A percentile compares a stretch with the other conserved stretches of the same genome.
Conservation (phyloP, 164 flowering plant genomes). For the Echeveria elegans region DNA sequence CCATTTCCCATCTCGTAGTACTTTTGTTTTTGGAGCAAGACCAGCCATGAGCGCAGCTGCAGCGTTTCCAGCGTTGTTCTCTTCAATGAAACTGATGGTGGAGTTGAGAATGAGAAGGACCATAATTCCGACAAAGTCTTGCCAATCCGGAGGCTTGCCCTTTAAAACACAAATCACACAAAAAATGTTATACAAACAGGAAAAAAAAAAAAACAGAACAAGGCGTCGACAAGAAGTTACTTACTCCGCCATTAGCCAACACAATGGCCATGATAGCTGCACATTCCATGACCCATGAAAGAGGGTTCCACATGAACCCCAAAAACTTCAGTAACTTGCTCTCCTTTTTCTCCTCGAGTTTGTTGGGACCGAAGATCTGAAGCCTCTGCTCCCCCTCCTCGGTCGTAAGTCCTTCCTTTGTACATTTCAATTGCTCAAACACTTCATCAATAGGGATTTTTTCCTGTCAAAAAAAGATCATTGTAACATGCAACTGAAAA, state of each 20-base stretch:
- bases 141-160: slow-evolving; percentile 84
- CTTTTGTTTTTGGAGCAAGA: slow-evolving; percentile 84
- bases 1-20: slow-evolving; percentile 71
- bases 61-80: slow-evolving; percentile 86
- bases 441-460: slow-evolving; percentile 64
- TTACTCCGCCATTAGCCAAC: slow-evolving; percentile 80
- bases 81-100: slow-evolving; percentile 85
- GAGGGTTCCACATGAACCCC: slow-evolving; percentile 92
- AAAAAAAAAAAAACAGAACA: slow-evolving; percentile 3
- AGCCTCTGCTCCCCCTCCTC: slow-evolving; percentile 59
- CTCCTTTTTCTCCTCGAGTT: slow-evolving; percentile 79
- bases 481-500: background rate
- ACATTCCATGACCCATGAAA: slow-evolving; percentile 90
- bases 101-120: slow-evolving; percentile 75
- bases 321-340: slow-evolving; percentile 67
- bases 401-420: slow-evolving; percentile 44
- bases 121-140: slow-evolving; percentile 65
- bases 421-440: slow-evolving; percentile 57
- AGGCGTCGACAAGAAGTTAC: background rate
- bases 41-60: slow-evolving; percentile 90
- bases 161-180: slow-evolving; percentile 11
- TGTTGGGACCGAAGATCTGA: slow-evolving; percentile 67
- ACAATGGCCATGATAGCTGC: slow-evolving; percentile 88
- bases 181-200: background rate
- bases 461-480: slow-evolving; percentile 28